These are phyloP conservation scores for Sphagnum tenellum DNA, from an alignment of 225 moss, liverwort and hornwort genomes.

Conservation along the genomic window DNA sequence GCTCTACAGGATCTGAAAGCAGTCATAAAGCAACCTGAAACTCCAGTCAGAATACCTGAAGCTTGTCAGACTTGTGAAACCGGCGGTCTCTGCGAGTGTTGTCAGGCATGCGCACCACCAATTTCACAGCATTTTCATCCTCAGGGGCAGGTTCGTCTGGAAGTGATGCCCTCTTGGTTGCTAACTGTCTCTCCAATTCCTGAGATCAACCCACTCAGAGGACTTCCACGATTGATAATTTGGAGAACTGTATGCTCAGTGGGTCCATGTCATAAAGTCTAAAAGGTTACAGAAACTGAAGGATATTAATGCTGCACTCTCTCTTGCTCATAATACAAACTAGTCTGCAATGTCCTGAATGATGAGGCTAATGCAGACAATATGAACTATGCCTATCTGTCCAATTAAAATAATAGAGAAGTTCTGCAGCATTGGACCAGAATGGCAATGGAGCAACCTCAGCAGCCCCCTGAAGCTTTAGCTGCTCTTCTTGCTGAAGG, in stretches of 20 bases:
- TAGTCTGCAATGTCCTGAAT: too few relatives aligned
- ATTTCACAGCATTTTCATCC: conserved; percentile 36
- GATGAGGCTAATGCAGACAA: too few relatives aligned
- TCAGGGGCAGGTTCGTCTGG: conserved; percentile 42
- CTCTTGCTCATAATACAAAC: too few relatives aligned
- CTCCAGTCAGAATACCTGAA: conserved; percentile 27
- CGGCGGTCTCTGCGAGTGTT: conserved; percentile 48
- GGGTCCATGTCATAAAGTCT: too few relatives aligned
- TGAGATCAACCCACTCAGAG: conserved; percentile 1
- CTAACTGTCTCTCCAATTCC: conserved; percentile 47
- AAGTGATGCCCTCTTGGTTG: conserved; percentile 42
- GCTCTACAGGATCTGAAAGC: neutral
- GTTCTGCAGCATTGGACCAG: neutral
- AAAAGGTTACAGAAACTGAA: too few relatives aligned
- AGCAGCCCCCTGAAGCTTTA: conserved; percentile 31
- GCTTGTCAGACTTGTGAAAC: conserved; percentile 37
- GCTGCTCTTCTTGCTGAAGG: conserved; percentile 35
- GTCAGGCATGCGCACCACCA: conserved; percentile 52
- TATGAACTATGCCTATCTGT: too few relatives aligned
- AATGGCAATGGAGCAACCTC: conserved; percentile 11
- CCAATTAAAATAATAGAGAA: too few relatives aligned
- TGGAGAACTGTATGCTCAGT: too few relatives aligned
- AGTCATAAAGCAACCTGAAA: neutral
- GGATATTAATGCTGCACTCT: too few relatives aligned
- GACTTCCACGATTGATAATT: neutral